These are phyloP conservation scores for Solanum appendiculatum DNA, from an alignment of 257 asterid genomes.

Conservation along the genomic window DNA sequence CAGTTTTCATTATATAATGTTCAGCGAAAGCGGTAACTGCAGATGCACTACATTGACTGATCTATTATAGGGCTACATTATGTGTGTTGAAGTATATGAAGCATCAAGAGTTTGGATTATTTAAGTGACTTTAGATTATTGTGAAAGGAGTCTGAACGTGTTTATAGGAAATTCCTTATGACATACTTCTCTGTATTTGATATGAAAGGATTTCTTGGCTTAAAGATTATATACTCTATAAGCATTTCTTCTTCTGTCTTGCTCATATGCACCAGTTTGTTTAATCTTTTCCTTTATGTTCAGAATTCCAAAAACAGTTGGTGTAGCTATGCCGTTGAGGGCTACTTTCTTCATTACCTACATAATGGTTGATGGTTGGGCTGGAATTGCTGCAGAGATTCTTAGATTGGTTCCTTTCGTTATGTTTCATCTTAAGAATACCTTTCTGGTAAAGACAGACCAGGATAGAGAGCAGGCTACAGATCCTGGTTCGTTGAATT, in stretches of 20 bases:
- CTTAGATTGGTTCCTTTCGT: background rate
- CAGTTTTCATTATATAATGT: background rate
- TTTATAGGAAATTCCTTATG: background rate
- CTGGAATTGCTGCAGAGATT: constrained; percentile 10
- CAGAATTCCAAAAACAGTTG: constrained; percentile 17
- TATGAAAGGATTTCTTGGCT: background rate
- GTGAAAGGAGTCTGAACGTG: background rate
- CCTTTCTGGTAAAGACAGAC: constrained; percentile 13
- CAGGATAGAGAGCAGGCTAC: constrained; percentile 11
- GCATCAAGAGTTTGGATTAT: background rate
- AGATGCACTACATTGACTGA: background rate
- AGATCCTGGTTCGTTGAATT: constrained; percentile 8
- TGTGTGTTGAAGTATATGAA: background rate
- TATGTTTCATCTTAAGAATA: constrained; percentile 9
- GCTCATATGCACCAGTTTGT: background rate
- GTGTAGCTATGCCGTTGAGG: constrained; percentile 14
- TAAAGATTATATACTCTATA: background rate
- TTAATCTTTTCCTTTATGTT: background rate
- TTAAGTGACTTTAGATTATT: background rate
- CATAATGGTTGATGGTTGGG: constrained; percentile 22
- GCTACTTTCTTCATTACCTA: constrained; percentile 18
- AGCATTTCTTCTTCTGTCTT: background rate
- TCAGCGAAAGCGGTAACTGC: background rate
- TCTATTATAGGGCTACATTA: background rate
- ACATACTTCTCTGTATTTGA: background rate